Percentiles rank a stretch among this genome's conserved stretches.
Conservation (phyloP, 83 land plant genomes). For the Picea engelmannii region DNA sequence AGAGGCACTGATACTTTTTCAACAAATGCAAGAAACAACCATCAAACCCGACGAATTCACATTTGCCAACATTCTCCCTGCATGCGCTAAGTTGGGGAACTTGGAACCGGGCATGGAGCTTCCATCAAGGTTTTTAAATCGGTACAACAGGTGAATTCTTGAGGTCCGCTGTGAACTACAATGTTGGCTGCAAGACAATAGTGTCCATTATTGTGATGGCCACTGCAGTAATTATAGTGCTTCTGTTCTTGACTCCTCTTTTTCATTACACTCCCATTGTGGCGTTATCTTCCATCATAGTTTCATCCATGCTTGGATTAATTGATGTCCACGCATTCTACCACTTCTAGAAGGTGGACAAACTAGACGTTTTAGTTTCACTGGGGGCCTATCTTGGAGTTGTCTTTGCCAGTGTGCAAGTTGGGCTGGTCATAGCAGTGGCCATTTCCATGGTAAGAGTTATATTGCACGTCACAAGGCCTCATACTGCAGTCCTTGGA, state of each 20-base stretch:
- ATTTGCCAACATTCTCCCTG: no score
- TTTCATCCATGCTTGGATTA: conserved; percentile 49
- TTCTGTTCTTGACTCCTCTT: conserved; percentile 23
- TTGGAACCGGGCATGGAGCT: conserved; percentile 13
- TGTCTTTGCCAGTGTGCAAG: conserved; percentile 28
- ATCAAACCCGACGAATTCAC: no score
- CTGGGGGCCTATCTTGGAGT: conserved; percentile 7
- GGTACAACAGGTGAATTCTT: conserved; percentile 12
- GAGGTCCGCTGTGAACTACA: background rate
- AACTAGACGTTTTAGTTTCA: conserved; percentile 71
- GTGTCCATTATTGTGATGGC: conserved; percentile 13
- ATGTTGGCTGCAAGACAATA: conserved; percentile 31
- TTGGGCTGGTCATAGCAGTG: background rate
- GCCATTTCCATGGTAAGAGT: no score
- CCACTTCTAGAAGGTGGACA: conserved; percentile 39
- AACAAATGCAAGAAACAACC: no score
- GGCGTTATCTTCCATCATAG: conserved; percentile 36
- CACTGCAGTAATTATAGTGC: conserved; percentile 23
- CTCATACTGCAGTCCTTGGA: no score
- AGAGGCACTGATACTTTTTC: no score
- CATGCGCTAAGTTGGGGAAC: no score
- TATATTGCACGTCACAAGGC: no score
- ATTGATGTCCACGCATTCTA: conserved; percentile 57
- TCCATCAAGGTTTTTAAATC: conserved; percentile 31
- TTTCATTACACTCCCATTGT: conserved; percentile 16